Percentiles rank a stretch among this genome's conserved stretches.
phyloP scores from a whole-genome alignment of 169 alveolate species.

The Babesia bovis region DNA sequence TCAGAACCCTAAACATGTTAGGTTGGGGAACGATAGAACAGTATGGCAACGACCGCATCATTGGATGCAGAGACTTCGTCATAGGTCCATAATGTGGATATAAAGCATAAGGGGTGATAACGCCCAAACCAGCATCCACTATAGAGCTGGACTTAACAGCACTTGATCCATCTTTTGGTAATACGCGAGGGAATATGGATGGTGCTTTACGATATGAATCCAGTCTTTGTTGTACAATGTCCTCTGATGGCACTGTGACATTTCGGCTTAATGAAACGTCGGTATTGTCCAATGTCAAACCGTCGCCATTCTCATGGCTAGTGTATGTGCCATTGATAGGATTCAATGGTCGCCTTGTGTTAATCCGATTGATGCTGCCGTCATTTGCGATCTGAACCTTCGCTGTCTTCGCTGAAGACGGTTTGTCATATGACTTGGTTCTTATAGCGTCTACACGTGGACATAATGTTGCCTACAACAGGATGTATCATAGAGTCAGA shows the following conservation, averaged over 20 bases:
- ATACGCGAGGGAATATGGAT: no score
- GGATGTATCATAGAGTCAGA: neutral
- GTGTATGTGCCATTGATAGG: no score
- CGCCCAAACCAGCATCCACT: neutral
- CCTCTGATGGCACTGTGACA: no score
- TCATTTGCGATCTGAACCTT: neutral
- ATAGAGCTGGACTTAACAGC: no score
- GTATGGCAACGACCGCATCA: neutral
- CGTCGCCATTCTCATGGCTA: no score
- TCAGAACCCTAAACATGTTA: conserved; percentile 7
- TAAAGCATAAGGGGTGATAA: neutral
- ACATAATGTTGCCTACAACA: neutral
- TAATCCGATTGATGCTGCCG: neutral
- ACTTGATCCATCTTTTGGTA: neutral
- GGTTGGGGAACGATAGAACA: conserved; percentile 23
- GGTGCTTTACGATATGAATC: no score
- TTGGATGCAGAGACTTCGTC: neutral
- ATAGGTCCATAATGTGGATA: neutral
- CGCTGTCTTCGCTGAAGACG: neutral
- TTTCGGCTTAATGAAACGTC: no score
- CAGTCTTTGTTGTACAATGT: no score
- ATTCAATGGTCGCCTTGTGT: no score
- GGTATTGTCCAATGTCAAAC: no score
- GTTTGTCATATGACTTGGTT: neutral
- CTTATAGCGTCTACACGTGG: neutral